A percentile compares a stretch with the other conserved stretches of the same genome.
These are phyloP conservation scores for Staphylotrichum longicolle DNA, from an alignment of 495 filamentous ascomycete genomes.

Conservation along the genomic window DNA sequence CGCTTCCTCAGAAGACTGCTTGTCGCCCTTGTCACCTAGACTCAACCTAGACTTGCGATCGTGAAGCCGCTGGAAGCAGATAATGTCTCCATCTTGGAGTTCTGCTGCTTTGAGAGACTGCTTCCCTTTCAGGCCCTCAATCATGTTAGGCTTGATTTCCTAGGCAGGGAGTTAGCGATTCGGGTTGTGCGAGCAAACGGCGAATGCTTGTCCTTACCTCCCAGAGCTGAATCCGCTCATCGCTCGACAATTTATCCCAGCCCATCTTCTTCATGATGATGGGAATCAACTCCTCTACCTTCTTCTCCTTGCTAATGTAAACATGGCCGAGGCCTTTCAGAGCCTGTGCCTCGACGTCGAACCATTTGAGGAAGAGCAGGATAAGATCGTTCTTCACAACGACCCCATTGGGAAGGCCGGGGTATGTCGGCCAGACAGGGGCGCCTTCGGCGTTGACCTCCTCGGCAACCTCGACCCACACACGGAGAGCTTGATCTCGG, in stretches of 20 bases:
- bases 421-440: constrained; percentile 62
- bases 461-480: constrained; percentile 80
- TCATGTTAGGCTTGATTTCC: constrained; percentile 98
- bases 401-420: constrained; percentile 46
- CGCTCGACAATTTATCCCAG: constrained; percentile 60
- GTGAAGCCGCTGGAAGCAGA: constrained; percentile 78
- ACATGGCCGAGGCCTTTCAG: constrained; percentile 74
- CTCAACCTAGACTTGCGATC: constrained; percentile 43
- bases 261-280: constrained; percentile 79
- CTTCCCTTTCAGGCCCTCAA: constrained; percentile 90
- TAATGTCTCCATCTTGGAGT: constrained; percentile 95
- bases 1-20: constrained; percentile 32
- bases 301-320: constrained; percentile 83
- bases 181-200: neutral
- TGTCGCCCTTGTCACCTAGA: constrained; percentile 27
- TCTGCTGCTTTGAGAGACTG: constrained; percentile 83
- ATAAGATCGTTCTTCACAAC: constrained; percentile 56
- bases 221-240: constrained; percentile 65
- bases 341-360: constrained; percentile 72
- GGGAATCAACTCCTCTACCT: constrained; percentile 79
- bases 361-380: constrained; percentile 89
- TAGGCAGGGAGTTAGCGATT: constrained; percentile 34
- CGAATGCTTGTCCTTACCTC: constrained; percentile 50
- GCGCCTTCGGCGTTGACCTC: constrained; percentile 61
- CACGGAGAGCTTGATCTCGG: constrained; percentile 67